Evolutionary conservation across 2,329 filamentous ascomycete genomes (phyloP), one percentile per base, ranked within the genome.

Genomic region (Ascochyta viciae-villosae): DNA sequence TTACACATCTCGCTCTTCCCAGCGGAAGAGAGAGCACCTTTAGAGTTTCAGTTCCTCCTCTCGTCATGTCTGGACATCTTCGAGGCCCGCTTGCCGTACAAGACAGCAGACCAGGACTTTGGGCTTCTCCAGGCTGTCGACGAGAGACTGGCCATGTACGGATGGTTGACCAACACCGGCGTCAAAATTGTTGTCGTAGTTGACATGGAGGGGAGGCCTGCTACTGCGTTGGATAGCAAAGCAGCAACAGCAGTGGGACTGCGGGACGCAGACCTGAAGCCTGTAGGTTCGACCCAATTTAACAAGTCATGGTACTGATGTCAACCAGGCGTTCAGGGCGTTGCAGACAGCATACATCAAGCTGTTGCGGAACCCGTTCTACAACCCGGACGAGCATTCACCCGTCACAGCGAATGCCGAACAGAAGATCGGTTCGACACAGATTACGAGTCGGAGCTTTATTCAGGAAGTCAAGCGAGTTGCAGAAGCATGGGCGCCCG

Each of bases 121-220:
- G 94, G 95, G 27, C 85, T 98, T 12, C 84, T 99, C 46, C 94
- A 98, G 78, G 92, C 93, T 56, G 84, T 98, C 57, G 95, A 98
- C 79, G 94, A 99, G 79, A 86, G 93, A 24, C 84, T 98, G 42
- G 92, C 93, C 33, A 90, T 92, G 64, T 99, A 98, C 80, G 95
- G 95, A 68, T 97, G 91, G 87, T 86, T 98, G 77, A 97, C 95
- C 53, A 98, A 96, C 77, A 98, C 95, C 24, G 92, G 92, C 37
- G 87, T 96, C 61, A 93, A 94, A 74, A 88, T 99, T 71, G 87
- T 98, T 31, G 89, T 92, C 60, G 86, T 97, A 3, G 89, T 98
- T 27, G 94, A 99, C 78, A 92, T 96, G 85, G 87, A 92, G 64
- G 93, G 92, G 1, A 82, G 89, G 22, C 79, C 83, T 45, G 75